These are phyloP conservation scores for Cladophialophora exuberans DNA, from an alignment of 2,329 filamentous ascomycete genomes.

Conservation along the genomic window DNA sequence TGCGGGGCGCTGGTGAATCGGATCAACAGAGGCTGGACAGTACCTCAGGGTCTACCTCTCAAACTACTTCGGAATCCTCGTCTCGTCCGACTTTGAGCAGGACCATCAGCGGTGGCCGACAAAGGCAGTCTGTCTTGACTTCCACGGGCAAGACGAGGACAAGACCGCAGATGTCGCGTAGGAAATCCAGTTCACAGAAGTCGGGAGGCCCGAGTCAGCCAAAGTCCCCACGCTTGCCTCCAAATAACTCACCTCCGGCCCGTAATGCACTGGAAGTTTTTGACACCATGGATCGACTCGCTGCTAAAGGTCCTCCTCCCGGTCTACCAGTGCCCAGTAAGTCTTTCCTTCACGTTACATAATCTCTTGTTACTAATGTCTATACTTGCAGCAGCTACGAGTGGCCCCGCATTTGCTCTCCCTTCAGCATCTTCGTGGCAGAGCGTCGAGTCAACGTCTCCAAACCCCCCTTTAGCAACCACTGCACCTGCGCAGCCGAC, in stretches of 20 bases:
- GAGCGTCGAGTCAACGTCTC: slow-evolving; percentile 26
- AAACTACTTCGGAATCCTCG: slow-evolving; percentile 20
- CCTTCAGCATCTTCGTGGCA: slow-evolving; percentile 34
- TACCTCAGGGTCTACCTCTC: slow-evolving; percentile 17
- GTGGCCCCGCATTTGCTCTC: slow-evolving; percentile 27
- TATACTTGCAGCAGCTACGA: slow-evolving; percentile 9
- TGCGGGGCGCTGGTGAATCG: slow-evolving; percentile 10
- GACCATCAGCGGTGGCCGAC: slow-evolving; percentile 24
- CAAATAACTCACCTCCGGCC: background rate
- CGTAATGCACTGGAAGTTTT: background rate
- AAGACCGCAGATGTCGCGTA: slow-evolving; percentile 20
- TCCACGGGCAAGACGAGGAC: slow-evolving; percentile 25
- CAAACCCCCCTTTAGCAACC: slow-evolving; percentile 5
- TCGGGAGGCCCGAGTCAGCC: slow-evolving; percentile 9
- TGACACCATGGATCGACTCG: background rate
- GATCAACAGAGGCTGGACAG: slow-evolving; percentile 4
- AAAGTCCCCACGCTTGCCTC: slow-evolving; percentile 9
- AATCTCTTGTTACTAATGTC: slow-evolving; percentile 1
- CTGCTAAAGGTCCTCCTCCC: slow-evolving; percentile 13
- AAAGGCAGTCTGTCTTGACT: slow-evolving; percentile 13
- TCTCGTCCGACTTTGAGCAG: slow-evolving; percentile 22
- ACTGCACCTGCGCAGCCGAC: slow-evolving; percentile 17
- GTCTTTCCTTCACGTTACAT: background rate
- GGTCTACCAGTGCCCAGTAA: slow-evolving; percentile 22
- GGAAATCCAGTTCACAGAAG: slow-evolving; percentile 27